Conservation (phyloP, 306 rosid species). For the Crataegus laevigata region DNA sequence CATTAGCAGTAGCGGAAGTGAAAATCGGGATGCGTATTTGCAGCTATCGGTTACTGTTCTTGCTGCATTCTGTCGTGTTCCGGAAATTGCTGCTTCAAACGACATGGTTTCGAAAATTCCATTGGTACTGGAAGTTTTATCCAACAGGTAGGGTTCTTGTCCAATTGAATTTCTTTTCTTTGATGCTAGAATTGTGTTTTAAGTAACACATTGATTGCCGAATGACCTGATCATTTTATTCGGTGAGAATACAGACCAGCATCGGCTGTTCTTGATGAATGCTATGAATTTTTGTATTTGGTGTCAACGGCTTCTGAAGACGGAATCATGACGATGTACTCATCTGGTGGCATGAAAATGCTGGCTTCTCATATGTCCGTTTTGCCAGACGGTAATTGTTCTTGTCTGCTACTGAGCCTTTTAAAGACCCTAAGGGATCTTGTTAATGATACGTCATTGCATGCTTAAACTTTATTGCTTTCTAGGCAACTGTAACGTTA, state of each 20-base stretch:
- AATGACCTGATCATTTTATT: background rate
- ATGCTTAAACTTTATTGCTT: background rate
- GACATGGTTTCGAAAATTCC: constrained; percentile 68
- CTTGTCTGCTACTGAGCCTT: background rate
- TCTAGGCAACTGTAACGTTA: background rate
- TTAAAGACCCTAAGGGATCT: background rate
- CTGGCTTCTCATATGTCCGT: constrained; percentile 56
- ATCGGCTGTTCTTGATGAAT: constrained; percentile 54
- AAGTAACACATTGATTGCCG: background rate
- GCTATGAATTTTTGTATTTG: constrained; percentile 76
- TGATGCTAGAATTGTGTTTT: background rate
- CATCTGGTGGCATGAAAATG: constrained; percentile 51
- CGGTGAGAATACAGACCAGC: constrained; percentile 39
- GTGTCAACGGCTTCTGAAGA: constrained; percentile 58
- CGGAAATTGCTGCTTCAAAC: constrained; percentile 63
- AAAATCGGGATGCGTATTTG: constrained; percentile 69
- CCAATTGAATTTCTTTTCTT: background rate
- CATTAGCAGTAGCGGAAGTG: constrained; percentile 20
- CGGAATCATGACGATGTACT: constrained; percentile 46
- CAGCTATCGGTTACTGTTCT: constrained; percentile 69
- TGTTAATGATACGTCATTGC: background rate
- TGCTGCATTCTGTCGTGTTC: constrained; percentile 72
- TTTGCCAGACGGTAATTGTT: constrained; percentile 59
- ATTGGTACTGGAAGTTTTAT: constrained; percentile 45
- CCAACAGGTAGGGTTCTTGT: constrained; percentile 45